Evolutionary conservation across 2,329 filamentous ascomycete genomes (phyloP).

Genomic region (Penicillium sp.): DNA sequence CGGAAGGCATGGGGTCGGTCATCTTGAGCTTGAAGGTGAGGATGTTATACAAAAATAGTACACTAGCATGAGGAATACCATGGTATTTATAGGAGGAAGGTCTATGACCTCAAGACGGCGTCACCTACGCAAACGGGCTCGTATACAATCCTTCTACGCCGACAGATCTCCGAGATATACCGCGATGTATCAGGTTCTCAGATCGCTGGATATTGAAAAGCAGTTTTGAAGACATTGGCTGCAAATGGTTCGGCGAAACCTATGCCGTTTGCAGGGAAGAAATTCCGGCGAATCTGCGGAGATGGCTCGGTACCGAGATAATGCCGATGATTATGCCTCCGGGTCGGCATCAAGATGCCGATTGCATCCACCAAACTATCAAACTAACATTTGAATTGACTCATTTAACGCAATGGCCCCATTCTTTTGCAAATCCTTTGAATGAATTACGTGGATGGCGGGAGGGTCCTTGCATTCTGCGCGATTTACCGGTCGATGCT

Average conservation of each 20-base stretch:
- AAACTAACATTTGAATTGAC: not conserved
- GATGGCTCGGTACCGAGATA: slow-evolving; percentile 13
- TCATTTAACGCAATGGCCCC: not conserved
- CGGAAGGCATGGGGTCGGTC: not conserved
- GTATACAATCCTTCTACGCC: slow-evolving; percentile 5
- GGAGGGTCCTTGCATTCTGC: not conserved
- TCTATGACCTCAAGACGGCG: not conserved
- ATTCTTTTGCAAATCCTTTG: not conserved
- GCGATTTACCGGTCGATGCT: not conserved
- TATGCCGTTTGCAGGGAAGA: not conserved
- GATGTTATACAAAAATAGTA: not conserved
- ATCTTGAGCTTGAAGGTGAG: not conserved
- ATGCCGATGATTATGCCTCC: slow-evolving; percentile 1
- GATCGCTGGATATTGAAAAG: not conserved
- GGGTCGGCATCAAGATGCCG: not conserved
- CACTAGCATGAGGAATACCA: not conserved
- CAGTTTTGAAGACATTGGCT: not conserved
- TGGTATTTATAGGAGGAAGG: slow-evolving; percentile 11
- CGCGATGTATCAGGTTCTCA: not conserved
- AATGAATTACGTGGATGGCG: too few species aligned
- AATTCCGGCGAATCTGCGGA: slow-evolving; percentile 7
- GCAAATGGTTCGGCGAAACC: slow-evolving; percentile 3
- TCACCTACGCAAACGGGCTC: not conserved
- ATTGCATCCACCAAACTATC: not conserved
- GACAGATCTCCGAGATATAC: slow-evolving; percentile 21